Conservation (phyloP, 495 filamentous ascomycete genomes). For the Apiosordaria backusii region DNA sequence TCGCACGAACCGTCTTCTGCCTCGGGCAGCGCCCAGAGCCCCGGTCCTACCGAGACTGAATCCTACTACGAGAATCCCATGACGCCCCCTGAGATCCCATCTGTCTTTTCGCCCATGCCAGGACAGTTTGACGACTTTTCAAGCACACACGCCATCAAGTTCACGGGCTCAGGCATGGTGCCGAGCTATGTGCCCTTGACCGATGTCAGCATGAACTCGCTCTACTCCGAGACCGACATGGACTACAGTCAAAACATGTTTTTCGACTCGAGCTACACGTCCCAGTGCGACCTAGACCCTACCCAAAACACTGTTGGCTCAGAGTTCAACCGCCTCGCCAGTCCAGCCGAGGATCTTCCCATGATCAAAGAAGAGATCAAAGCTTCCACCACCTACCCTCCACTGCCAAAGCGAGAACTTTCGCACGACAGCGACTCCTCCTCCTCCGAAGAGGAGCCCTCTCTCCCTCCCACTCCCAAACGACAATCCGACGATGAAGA, state of each 20-base stretch:
- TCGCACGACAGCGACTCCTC: slow-evolving; percentile 19
- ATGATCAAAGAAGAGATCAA: slow-evolving; percentile 36
- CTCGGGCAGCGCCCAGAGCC: slow-evolving; percentile 36
- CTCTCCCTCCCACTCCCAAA: slow-evolving; percentile 25
- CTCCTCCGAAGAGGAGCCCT: slow-evolving; percentile 23
- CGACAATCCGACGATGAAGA: slow-evolving; percentile 22
- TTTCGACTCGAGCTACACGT: slow-evolving; percentile 2
- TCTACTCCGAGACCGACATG: slow-evolving; percentile 1
- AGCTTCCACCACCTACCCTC: slow-evolving; percentile 18
- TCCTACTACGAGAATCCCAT: slow-evolving; percentile 34
- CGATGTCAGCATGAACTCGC: neutral
- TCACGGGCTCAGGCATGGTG: slow-evolving; percentile 3
- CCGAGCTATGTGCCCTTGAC: slow-evolving; percentile 18
- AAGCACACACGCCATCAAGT: slow-evolving; percentile 3
- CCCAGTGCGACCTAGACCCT: slow-evolving; percentile 15
- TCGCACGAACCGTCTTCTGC: slow-evolving; percentile 35
- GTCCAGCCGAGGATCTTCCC: slow-evolving; percentile 19
- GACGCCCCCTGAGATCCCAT: slow-evolving; percentile 36
- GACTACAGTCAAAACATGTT: slow-evolving; percentile 21
- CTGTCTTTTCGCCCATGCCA: slow-evolving; percentile 9
- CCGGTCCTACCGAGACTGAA: slow-evolving; percentile 36
- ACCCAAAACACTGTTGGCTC: slow-evolving; percentile 1
- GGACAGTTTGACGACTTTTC: slow-evolving; percentile 23
- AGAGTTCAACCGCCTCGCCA: neutral
- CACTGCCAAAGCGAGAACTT: slow-evolving; percentile 11